Percentiles rank a stretch among this genome's conserved stretches.
phyloP scores from a whole-genome alignment of 1,284 basidiomycete genomes.

The Xerocomus cyaneibrunnescens region DNA sequence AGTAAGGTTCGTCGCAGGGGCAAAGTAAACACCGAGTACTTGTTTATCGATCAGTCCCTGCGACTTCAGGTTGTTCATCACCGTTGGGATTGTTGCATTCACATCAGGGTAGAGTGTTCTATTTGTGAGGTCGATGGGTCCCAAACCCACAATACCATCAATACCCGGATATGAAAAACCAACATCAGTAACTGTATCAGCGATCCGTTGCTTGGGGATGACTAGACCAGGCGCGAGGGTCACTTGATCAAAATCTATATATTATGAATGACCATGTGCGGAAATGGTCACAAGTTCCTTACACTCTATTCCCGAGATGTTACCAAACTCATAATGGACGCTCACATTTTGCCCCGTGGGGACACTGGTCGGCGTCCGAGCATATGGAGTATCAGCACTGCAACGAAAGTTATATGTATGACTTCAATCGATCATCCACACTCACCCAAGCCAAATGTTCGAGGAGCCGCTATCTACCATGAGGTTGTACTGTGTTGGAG shows the following conservation, averaged over 20 bases:
- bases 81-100: conserved; percentile 20
- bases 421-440: not conserved
- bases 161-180: conserved; percentile 15
- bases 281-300: not conserved
- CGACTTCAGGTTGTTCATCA: conserved; percentile 27
- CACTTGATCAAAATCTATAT: conserved; percentile 24
- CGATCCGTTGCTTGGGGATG: conserved; percentile 24
- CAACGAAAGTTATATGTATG: not conserved
- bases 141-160: conserved; percentile 29
- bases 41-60: conserved; percentile 12
- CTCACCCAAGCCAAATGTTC: conserved; percentile 36
- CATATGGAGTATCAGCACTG: conserved; percentile 21
- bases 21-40: conserved; percentile 26
- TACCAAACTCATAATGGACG: conserved; percentile 25
- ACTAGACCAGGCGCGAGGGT: not conserved
- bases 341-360: conserved; percentile 25
- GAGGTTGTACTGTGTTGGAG: conserved; percentile 25
- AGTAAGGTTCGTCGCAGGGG: conserved; percentile 18
- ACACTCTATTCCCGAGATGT: conserved; percentile 29
- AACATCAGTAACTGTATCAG: conserved; percentile 16
- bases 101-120: conserved; percentile 6
- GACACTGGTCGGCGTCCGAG: conserved; percentile 23
- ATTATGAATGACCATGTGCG: not conserved
- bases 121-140: conserved; percentile 25
- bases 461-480: conserved; percentile 36